Evolutionary conservation across 192 early-diverging fungal genomes (phyloP).

Genomic region (Geranomyces variabilis): DNA sequence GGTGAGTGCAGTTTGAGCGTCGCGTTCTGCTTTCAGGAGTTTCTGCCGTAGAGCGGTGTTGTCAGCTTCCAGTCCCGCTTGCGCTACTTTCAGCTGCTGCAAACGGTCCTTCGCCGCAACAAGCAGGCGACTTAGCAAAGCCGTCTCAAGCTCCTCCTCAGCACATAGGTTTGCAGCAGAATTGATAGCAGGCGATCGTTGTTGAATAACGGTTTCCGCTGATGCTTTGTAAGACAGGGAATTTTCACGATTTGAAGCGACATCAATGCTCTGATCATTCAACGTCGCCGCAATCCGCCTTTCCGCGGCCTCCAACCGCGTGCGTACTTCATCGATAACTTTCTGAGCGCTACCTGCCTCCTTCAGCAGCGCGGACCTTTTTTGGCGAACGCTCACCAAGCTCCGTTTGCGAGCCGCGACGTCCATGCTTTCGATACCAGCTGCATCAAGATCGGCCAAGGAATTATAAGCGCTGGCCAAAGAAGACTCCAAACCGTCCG

Average conservation of each 20-base stretch:
- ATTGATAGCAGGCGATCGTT: not conserved
- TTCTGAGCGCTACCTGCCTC: not conserved
- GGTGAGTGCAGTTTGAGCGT: not conserved
- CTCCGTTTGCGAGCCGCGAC: no score
- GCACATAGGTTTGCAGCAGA: not conserved
- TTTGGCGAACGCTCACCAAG: not conserved
- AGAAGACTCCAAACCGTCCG: not conserved
- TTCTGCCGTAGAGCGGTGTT: not conserved
- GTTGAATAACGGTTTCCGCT: not conserved
- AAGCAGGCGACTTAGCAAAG: conserved; percentile 12
- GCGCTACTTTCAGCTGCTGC: conserved; percentile 15
- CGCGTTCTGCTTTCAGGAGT: not conserved
- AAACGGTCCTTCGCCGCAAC: conserved; percentile 21
- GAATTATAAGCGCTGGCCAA: not conserved
- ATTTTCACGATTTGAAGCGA: not conserved
- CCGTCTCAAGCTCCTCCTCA: conserved; percentile 10
- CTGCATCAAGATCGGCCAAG: not conserved
- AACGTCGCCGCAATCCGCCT: not conserved
- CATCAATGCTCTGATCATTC: not conserved
- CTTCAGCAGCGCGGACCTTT: not conserved
- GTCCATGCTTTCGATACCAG: not conserved
- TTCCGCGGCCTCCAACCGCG: not conserved
- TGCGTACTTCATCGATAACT: not conserved
- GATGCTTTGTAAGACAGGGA: not conserved
- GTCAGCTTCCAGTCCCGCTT: not conserved